Percentiles rank a stretch among this genome's conserved stretches.
Conservation (phyloP, 352 stramenopile genomes). For the Saprolegnia parasitica region DNA sequence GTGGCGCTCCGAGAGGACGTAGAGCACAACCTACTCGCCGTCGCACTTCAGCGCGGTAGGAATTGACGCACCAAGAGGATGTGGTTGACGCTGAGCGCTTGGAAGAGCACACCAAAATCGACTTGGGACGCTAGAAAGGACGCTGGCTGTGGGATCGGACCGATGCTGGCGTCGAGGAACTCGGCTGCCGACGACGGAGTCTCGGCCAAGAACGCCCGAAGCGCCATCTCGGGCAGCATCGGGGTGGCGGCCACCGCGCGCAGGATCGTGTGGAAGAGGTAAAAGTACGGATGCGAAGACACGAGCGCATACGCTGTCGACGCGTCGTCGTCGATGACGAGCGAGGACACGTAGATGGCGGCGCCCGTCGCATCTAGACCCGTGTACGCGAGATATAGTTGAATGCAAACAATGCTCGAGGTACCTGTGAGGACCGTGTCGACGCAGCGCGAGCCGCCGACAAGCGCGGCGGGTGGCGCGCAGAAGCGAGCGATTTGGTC, state of each 20-base stretch:
- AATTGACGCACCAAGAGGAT: conserved; percentile 49
- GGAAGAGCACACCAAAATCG: conserved; percentile 66
- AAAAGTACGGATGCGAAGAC: conserved; percentile 47
- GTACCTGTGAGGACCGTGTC: conserved; percentile 68
- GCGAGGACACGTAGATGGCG: conserved; percentile 49
- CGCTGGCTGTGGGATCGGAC: conserved; percentile 19
- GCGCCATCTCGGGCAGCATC: not conserved
- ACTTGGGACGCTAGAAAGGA: conserved; percentile 50
- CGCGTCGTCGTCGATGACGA: conserved; percentile 47
- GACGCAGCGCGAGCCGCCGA: conserved; percentile 48
- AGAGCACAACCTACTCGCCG: conserved; percentile 34
- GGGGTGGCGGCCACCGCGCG: not conserved
- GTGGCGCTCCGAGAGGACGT: conserved; percentile 68
- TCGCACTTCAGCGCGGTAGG: not conserved
- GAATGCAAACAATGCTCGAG: not conserved
- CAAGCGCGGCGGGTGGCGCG: conserved; percentile 52
- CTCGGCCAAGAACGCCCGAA: not conserved
- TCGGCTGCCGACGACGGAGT: not conserved
- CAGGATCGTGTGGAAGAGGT: conserved; percentile 47
- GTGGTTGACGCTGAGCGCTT: conserved; percentile 58
- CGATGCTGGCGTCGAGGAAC: not conserved
- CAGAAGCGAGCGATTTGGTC: conserved; percentile 73
- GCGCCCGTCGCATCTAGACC: conserved; percentile 49
- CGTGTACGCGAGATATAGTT: not conserved
- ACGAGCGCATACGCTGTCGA: conserved; percentile 50